Conservation (phyloP, 768 basidiomycete genomes). For the Lepiota brunneoincarnata region DNA sequence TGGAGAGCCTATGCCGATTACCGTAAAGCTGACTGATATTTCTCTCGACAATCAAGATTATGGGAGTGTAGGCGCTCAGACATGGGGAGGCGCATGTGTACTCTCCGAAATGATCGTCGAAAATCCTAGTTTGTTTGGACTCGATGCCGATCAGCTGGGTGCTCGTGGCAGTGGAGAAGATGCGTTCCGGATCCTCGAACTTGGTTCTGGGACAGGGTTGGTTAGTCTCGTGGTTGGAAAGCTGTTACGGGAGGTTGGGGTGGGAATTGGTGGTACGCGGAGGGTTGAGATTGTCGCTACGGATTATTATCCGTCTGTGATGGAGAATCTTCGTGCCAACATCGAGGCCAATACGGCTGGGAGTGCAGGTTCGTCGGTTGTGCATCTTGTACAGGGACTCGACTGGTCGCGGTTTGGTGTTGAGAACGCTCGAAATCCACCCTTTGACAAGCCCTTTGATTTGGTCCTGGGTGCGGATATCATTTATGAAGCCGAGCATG, state of each 20-base stretch:
- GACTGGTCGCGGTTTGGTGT: slow-evolving; percentile 57
- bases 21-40: slow-evolving; percentile 59
- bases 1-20: slow-evolving; percentile 17
- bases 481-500: slow-evolving; percentile 72
- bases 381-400: slow-evolving; percentile 33
- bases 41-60: slow-evolving; percentile 71
- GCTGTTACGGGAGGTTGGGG: neutral
- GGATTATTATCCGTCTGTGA: slow-evolving; percentile 74
- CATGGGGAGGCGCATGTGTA: slow-evolving; percentile 85
- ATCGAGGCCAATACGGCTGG: slow-evolving; percentile 50
- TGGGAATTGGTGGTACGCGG: neutral
- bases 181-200: slow-evolving; percentile 58
- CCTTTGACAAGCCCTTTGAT: slow-evolving; percentile 51
- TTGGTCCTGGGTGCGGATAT: slow-evolving; percentile 81
- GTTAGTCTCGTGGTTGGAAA: slow-evolving; percentile 56
- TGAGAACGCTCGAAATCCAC: slow-evolving; percentile 8
- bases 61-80: slow-evolving; percentile 77
- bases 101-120: slow-evolving; percentile 72
- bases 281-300: slow-evolving; percentile 54
- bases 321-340: slow-evolving; percentile 67
- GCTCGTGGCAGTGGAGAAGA: neutral
- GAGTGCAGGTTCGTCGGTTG: neutral
- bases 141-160: neutral
- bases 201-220: slow-evolving; percentile 85
- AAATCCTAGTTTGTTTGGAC: slow-evolving; percentile 49